A percentile compares a stretch with the other conserved stretches of the same genome.
phyloP scores from a whole-genome alignment of 2,329 filamentous ascomycete species.

The Xylaria hypoxylon region DNA sequence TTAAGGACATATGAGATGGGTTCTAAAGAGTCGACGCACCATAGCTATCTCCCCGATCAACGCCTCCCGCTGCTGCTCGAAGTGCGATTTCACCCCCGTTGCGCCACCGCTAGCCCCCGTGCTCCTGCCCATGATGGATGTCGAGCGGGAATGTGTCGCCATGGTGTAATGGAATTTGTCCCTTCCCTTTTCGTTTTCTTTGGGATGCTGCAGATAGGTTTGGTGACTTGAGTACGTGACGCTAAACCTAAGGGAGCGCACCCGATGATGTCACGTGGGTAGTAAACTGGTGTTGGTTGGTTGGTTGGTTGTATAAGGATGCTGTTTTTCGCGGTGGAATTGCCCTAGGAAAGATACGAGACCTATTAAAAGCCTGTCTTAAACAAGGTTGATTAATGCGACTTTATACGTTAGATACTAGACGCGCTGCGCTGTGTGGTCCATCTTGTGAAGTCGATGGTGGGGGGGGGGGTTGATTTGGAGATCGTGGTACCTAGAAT shows the following conservation, averaged over 20 bases:
- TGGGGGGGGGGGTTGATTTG: not conserved
- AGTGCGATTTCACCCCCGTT: constrained; percentile 69
- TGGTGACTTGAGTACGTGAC: too few relatives aligned
- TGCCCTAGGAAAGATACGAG: too few relatives aligned
- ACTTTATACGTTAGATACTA: not conserved
- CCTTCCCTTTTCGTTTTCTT: not conserved
- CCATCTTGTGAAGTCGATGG: constrained; percentile 5
- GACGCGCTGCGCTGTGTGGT: not conserved
- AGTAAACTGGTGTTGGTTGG: too few relatives aligned
- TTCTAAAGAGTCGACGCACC: constrained; percentile 56
- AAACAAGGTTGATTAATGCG: too few relatives aligned
- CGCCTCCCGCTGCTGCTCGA: constrained; percentile 79
- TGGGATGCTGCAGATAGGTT: not conserved
- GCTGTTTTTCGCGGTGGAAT: too few relatives aligned
- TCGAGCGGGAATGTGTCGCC: constrained; percentile 42
- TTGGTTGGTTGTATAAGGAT: too few relatives aligned
- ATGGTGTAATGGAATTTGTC: not conserved
- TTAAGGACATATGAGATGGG: too few relatives aligned
- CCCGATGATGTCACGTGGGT: too few relatives aligned
- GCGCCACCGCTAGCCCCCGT: constrained; percentile 21
- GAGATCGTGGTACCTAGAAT: not conserved
- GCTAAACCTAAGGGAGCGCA: too few relatives aligned
- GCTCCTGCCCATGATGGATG: constrained; percentile 39
- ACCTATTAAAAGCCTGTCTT: not conserved
- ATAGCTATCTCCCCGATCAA: constrained; percentile 79